A percentile compares a stretch with the other conserved stretches of the same genome.
These are phyloP conservation scores for Globisporangium paroecandrum DNA, from an alignment of 352 stramenopile genomes.

Conservation along the genomic window DNA sequence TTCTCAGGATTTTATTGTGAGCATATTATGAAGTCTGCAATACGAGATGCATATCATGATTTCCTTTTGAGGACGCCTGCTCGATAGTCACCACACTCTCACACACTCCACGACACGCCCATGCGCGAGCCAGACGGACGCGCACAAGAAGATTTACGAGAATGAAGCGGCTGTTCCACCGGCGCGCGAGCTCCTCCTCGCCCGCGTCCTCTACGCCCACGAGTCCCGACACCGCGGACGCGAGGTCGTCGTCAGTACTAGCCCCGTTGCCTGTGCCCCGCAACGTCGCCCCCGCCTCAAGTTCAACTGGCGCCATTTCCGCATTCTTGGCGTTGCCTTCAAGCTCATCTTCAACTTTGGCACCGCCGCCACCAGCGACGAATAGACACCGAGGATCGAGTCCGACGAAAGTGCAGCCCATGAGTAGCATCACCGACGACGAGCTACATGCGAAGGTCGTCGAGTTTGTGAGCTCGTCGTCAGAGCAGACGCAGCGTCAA, in stretches of 20 bases:
- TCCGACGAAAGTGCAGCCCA: constrained; percentile 13
- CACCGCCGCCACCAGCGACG: neutral
- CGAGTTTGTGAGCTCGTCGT: constrained; percentile 26
- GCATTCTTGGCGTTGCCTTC: neutral
- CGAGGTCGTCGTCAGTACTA: neutral
- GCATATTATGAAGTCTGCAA: neutral
- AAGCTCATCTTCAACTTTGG: neutral
- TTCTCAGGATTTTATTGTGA: neutral
- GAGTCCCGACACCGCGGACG: neutral
- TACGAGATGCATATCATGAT: neutral
- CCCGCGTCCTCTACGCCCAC: constrained; percentile 11
- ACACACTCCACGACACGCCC: neutral
- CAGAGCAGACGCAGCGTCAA: constrained; percentile 19
- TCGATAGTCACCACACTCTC: neutral
- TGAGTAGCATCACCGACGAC: neutral
- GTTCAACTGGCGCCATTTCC: constrained; percentile 12
- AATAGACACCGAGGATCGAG: constrained; percentile 1
- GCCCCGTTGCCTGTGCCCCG: neutral
- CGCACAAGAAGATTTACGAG: neutral
- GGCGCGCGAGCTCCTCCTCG: constrained; percentile 21
- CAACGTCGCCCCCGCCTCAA: neutral
- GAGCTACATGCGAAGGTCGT: constrained; percentile 28
- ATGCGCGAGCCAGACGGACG: neutral
- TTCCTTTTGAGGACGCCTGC: neutral
- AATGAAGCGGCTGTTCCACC: constrained; percentile 66